Conservation (phyloP, 2,329 filamentous ascomycete genomes). For the Aspergillus arachidicola region DNA sequence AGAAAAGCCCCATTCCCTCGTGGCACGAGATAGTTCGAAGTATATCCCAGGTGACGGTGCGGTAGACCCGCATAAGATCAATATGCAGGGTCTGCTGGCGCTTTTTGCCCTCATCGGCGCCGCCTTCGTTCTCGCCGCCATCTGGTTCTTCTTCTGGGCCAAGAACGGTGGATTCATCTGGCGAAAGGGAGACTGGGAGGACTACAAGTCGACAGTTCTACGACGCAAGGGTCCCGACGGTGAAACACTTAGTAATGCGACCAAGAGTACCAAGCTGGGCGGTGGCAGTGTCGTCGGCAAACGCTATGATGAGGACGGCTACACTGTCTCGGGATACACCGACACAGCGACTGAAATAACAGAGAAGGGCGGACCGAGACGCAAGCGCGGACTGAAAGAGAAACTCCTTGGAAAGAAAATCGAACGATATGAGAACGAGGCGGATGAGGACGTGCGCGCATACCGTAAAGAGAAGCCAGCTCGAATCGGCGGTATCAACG, state of each 20-base stretch:
- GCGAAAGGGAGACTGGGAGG: constrained; percentile 87
- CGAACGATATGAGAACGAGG: constrained; percentile 62
- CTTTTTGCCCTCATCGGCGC: constrained; percentile 84
- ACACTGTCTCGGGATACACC: constrained; percentile 41
- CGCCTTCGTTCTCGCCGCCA: constrained; percentile 70
- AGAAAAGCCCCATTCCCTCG: constrained; percentile 31
- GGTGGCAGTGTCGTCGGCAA: constrained; percentile 72
- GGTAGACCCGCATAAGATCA: constrained; percentile 45
- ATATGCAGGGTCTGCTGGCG: constrained; percentile 70
- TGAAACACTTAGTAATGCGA: constrained; percentile 79
- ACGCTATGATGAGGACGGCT: constrained; percentile 69
- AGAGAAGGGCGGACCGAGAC: constrained; percentile 32
- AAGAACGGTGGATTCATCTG: constrained; percentile 94
- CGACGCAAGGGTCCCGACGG: constrained; percentile 88
- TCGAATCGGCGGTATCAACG: constrained; percentile 86
- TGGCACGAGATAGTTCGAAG: constrained; percentile 29
- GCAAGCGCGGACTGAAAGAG: constrained; percentile 41
- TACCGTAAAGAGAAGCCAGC: constrained; percentile 88
- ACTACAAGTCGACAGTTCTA: constrained; percentile 94
- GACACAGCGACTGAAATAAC: constrained; percentile 48
- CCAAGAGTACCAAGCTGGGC: constrained; percentile 79
- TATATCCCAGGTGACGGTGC: constrained; percentile 39
- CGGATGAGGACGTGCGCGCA: constrained; percentile 70
- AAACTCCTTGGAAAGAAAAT: constrained; percentile 44
- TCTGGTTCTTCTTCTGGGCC: constrained; percentile 99